These are phyloP conservation scores for Jackrogersella multiformis DNA, from an alignment of 495 filamentous ascomycete species.

Conservation along the genomic window DNA sequence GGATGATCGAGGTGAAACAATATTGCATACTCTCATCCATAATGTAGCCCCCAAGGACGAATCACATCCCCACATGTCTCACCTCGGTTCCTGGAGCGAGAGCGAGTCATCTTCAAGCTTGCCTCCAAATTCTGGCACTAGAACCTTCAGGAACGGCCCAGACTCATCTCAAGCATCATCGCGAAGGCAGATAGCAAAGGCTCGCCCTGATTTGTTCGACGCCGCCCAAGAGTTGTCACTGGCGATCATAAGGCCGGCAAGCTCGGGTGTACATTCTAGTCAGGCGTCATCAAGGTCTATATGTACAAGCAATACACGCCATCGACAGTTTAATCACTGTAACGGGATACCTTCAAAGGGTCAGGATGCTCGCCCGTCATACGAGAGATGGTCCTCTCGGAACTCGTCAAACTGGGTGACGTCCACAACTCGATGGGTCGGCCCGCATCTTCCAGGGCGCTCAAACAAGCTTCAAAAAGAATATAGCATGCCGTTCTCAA, in stretches of 20 bases:
- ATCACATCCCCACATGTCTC: slow-evolving; percentile 27
- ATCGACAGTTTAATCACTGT: neutral
- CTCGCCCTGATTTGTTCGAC: neutral
- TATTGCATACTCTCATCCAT: slow-evolving; percentile 15
- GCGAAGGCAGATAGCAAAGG: neutral
- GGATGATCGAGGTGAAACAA: slow-evolving; percentile 21
- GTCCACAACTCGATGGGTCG: neutral
- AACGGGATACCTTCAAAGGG: neutral
- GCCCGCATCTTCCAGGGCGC: slow-evolving; percentile 8
- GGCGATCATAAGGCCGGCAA: neutral
- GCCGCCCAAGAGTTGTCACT: neutral
- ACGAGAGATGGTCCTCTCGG: neutral
- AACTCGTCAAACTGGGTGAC: slow-evolving; percentile 3
- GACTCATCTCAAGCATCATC: neutral
- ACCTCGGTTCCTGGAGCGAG: slow-evolving; percentile 23
- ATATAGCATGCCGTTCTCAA: neutral
- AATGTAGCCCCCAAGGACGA: slow-evolving; percentile 14
- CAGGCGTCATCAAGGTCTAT: slow-evolving; percentile 6
- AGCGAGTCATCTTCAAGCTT: slow-evolving; percentile 15
- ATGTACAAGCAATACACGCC: neutral
- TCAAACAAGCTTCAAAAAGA: neutral
- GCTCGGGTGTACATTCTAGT: slow-evolving; percentile 1
- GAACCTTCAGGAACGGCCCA: slow-evolving; percentile 15
- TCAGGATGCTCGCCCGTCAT: neutral
- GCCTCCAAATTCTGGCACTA: neutral